Evolutionary conservation across 2,329 filamentous ascomycete genomes (phyloP).

Genomic region (Dothiorella sarmentorum): DNA sequence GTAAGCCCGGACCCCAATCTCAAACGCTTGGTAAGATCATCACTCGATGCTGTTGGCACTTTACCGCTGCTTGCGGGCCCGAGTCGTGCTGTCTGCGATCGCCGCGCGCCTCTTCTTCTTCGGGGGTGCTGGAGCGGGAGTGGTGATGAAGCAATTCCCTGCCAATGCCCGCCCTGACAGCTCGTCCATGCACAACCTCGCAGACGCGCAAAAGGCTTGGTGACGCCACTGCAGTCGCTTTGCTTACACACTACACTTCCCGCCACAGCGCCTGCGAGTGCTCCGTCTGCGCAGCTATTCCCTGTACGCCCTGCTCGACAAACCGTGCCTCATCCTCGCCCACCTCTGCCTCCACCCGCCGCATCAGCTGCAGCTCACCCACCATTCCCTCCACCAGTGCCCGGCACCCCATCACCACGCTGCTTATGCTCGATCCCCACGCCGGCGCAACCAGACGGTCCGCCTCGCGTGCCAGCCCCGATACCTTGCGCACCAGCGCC

Average conservation of each 20-base stretch:
- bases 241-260: constrained; percentile 14
- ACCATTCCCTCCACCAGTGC: constrained; percentile 30
- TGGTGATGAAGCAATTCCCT: too few relatives aligned
- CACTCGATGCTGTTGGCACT: too few relatives aligned
- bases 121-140: too few relatives aligned
- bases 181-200: background rate
- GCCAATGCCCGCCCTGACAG: constrained; percentile 1
- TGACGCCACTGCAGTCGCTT: constrained; percentile 11
- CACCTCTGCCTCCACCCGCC: constrained; percentile 30
- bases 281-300: background rate
- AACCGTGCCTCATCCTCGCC: constrained; percentile 33
- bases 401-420: constrained; percentile 30
- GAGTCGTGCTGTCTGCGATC: background rate
- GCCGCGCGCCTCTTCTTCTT: constrained; percentile 6
- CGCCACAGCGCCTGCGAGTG: background rate
- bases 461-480: constrained; percentile 30
- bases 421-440: constrained; percentile 33
- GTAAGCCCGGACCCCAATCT: background rate
- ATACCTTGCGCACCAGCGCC: constrained; percentile 34
- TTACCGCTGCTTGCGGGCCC: background rate
- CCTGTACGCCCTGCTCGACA: constrained; percentile 27
- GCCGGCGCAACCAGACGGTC: constrained; percentile 29
- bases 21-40: constrained; percentile 13
- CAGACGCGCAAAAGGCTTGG: constrained; percentile 1
- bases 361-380: constrained; percentile 35